Evolutionary conservation across 192 early-diverging fungal species (phyloP).

Genomic region (Umbelopsis sp.): DNA sequence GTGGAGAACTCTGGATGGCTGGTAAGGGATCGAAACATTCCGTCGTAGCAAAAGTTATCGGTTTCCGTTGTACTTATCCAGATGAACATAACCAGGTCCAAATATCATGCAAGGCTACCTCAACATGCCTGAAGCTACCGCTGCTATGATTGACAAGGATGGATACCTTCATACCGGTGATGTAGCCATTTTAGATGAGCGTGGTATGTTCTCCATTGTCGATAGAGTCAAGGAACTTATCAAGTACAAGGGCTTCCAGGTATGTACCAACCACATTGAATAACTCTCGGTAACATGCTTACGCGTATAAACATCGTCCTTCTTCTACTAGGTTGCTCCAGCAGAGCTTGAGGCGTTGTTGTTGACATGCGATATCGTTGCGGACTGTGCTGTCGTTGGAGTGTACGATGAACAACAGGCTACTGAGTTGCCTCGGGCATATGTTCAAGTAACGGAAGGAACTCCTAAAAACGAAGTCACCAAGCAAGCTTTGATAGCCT

Average conservation of each 20-base stretch:
- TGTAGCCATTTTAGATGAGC: constrained; percentile 65
- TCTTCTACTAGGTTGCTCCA: constrained; percentile 76
- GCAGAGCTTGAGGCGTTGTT: constrained; percentile 84
- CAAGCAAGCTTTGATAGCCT: constrained; percentile 50
- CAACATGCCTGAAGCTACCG: constrained; percentile 75
- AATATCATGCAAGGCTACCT: constrained; percentile 66
- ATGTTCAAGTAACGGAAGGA: constrained; percentile 32
- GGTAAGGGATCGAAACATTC: neutral
- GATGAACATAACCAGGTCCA: neutral
- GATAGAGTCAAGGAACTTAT: constrained; percentile 83
- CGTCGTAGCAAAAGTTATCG: neutral
- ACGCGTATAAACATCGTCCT: neutral
- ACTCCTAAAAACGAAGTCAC: constrained; percentile 41
- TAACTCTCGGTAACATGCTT: neutral
- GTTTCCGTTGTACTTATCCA: neutral
- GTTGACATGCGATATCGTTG: constrained; percentile 67
- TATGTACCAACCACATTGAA: neutral
- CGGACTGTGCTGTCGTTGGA: constrained; percentile 72
- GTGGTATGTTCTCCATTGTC: constrained; percentile 59
- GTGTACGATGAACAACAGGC: constrained; percentile 63
- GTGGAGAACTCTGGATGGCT: constrained; percentile 79
- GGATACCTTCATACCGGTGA: constrained; percentile 88
- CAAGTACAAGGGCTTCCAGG: constrained; percentile 83
- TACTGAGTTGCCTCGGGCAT: constrained; percentile 80
- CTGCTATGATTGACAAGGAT: constrained; percentile 68